Conservation (phyloP, 1,139 yeast species). For the Suhomyces maxii region DNA sequence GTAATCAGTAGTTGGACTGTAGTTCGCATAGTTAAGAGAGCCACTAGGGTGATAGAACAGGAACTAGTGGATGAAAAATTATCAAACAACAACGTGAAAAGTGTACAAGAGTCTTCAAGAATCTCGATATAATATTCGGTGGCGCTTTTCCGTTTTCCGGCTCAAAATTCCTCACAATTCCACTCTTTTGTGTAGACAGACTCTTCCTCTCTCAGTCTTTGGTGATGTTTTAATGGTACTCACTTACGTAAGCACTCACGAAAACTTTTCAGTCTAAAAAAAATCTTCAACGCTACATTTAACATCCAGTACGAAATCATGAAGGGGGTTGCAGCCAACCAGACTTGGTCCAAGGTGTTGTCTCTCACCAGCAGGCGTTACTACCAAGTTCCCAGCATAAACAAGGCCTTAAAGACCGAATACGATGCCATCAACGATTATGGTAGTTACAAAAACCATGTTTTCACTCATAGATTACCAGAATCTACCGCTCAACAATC, state of each 20-base stretch:
- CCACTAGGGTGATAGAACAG: no score
- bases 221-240: not conserved
- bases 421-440: conserved; percentile 38
- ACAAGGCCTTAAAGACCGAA: conserved; percentile 25
- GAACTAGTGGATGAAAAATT: no score
- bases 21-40: no score
- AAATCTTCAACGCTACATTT: conserved; percentile 3
- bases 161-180: no score
- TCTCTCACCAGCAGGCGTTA: conserved; percentile 10
- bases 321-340: conserved; percentile 10
- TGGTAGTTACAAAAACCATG: conserved; percentile 42
- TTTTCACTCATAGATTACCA: conserved; percentile 49
- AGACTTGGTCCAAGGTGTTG: conserved; percentile 9
- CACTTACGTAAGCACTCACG: conserved; percentile 8
- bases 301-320: conserved; percentile 2
- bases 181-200: not conserved
- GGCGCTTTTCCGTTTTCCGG: no score
- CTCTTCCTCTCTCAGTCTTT: not conserved
- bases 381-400: conserved; percentile 28
- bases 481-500: conserved; percentile 56
- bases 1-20: no score
- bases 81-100: no score
- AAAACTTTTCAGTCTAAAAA: conserved; percentile 10
- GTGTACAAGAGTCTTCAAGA: no score
- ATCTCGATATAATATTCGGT: no score